phyloP scores from a whole-genome alignment of 1,139 yeast genomes.

The Suhomyces wounanorum region DNA sequence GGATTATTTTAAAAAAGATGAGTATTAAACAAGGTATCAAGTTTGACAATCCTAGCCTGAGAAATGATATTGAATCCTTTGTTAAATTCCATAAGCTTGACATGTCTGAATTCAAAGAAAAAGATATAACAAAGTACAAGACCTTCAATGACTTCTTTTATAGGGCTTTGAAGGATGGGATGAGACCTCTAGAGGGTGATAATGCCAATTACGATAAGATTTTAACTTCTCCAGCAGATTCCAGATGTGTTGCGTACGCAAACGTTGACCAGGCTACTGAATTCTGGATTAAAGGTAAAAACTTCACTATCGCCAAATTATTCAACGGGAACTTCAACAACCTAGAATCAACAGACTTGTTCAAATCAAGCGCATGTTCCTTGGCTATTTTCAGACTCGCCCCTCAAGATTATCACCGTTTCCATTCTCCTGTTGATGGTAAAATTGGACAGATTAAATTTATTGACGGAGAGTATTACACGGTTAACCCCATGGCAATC shows the following conservation, averaged over 20 bases:
- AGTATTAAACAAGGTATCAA: conserved; percentile 83
- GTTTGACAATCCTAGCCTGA: conserved; percentile 72
- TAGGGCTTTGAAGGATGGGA: conserved; percentile 69
- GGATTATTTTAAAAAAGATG: conserved; percentile 58
- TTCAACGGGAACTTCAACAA: conserved; percentile 59
- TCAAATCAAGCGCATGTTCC: conserved; percentile 48
- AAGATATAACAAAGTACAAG: conserved; percentile 50
- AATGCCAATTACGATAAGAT: conserved; percentile 43
- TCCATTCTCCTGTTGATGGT: conserved; percentile 87
- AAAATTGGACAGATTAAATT: conserved; percentile 60
- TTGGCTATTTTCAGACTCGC: conserved; percentile 85
- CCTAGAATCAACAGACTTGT: conserved; percentile 45
- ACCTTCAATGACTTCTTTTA: conserved; percentile 91
- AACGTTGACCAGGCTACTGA: conserved; percentile 65
- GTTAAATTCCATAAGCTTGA: conserved; percentile 79
- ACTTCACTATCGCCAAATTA: conserved; percentile 68
- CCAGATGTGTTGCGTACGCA: conserved; percentile 74
- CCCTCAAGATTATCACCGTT: conserved; percentile 95
- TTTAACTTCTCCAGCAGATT: conserved; percentile 84
- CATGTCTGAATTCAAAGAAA: conserved; percentile 62
- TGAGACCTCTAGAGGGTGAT: conserved; percentile 66
- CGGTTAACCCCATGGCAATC: conserved; percentile 97
- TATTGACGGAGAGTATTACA: conserved; percentile 89
- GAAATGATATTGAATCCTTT: conserved; percentile 69
- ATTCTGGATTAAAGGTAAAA: conserved; percentile 88